A percentile compares a stretch with the other conserved stretches of the same genome.
phyloP scores from a whole-genome alignment of 1,139 yeast genomes.

The Debaryomyces fabryi region DNA sequence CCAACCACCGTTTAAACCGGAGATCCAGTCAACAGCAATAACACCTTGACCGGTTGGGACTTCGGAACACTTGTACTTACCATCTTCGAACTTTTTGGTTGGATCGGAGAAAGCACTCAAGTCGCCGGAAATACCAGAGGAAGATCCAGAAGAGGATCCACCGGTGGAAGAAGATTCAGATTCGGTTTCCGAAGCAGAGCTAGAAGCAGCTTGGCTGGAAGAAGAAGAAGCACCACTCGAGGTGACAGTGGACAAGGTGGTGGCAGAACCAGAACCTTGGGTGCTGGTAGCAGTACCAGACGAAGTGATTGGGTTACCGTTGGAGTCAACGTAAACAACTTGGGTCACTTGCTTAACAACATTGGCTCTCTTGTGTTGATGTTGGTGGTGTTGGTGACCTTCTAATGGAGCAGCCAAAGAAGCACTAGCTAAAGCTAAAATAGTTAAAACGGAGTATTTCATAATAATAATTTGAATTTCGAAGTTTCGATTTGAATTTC shows the following conservation, averaged over 20 bases:
- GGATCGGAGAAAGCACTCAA: conserved; percentile 57
- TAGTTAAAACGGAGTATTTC: conserved; percentile 22
- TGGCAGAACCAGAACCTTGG: conserved; percentile 21
- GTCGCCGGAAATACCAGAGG: conserved; percentile 55
- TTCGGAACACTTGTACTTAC: conserved; percentile 68
- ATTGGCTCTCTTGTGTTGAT: conserved; percentile 70
- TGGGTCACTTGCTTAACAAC: conserved; percentile 54
- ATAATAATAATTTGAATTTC: conserved; percentile 8
- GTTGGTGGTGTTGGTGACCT: conserved; percentile 33
- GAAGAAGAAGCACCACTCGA: conserved; percentile 34
- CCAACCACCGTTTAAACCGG: conserved; percentile 78
- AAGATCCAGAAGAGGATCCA: conserved; percentile 25
- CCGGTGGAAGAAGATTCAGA: conserved; percentile 19
- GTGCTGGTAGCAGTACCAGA: conserved; percentile 20
- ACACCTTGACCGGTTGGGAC: conserved; percentile 96
- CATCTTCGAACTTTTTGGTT: conserved; percentile 70
- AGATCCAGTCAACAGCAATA: conserved; percentile 76
- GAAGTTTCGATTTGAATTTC: neutral
- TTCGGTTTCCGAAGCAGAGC: conserved; percentile 12
- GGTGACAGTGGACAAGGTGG: conserved; percentile 30
- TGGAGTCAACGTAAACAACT: conserved; percentile 75
- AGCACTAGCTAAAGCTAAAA: conserved; percentile 25
- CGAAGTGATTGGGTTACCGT: conserved; percentile 52
- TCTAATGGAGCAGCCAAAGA: conserved; percentile 36
- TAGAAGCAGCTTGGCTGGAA: conserved; percentile 26